Evolutionary conservation across 495 filamentous ascomycete genomes (phyloP).

Genomic region (Lasiosphaeris hirsuta): DNA sequence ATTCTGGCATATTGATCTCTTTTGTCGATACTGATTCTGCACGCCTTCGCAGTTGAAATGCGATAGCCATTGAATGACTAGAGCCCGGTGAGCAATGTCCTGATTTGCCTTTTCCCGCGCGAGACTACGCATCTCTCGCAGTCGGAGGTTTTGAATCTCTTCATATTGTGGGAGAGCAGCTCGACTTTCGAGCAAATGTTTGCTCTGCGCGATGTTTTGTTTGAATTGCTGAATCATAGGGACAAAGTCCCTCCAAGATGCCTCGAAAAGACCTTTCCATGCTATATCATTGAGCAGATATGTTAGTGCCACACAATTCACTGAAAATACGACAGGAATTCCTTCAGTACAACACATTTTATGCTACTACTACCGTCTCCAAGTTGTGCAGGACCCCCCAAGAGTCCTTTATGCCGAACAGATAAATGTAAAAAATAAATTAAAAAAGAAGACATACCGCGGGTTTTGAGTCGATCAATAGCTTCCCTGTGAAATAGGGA

Average conservation of each 20-base stretch:
- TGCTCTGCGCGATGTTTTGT: slow-evolving; percentile 28
- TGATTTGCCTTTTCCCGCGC: background rate
- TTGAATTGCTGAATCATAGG: slow-evolving; percentile 31
- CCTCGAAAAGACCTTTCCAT: slow-evolving; percentile 31
- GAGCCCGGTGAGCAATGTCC: background rate
- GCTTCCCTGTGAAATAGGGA: slow-evolving; percentile 41
- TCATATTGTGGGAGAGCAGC: slow-evolving; percentile 15
- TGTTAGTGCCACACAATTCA: no score
- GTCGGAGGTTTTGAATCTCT: background rate
- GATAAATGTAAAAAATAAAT: no score
- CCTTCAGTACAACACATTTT: slow-evolving; percentile 3
- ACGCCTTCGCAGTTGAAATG: background rate
- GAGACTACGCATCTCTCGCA: no score
- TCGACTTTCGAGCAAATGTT: slow-evolving; percentile 21
- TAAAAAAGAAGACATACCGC: no score
- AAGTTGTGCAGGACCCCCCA: no score
- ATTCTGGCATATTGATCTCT: background rate
- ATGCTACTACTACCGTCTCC: background rate
- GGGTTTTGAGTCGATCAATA: slow-evolving; percentile 28
- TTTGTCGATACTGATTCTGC: background rate
- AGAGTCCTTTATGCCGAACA: no score
- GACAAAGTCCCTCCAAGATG: slow-evolving; percentile 40
- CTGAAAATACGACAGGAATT: no score
- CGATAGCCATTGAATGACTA: background rate
- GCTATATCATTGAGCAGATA: background rate